phyloP scores from a whole-genome alignment of 164 flowering plant genomes.

The Vitis amurensis region DNA sequence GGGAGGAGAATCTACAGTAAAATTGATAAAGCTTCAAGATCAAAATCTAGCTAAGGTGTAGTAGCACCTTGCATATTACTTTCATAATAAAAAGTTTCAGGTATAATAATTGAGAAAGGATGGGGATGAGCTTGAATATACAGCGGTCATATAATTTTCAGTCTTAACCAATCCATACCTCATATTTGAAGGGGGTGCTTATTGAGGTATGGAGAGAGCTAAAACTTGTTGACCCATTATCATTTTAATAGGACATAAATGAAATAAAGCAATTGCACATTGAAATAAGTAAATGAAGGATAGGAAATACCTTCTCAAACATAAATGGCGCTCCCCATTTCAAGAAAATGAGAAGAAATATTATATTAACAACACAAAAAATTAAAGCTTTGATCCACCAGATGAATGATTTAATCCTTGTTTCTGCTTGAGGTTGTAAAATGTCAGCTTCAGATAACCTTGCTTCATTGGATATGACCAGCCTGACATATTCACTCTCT shows the following conservation, averaged over 20 bases:
- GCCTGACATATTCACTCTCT: conserved; percentile 70
- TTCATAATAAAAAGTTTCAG: neutral
- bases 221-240: neutral
- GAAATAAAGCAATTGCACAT: neutral
- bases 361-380: conserved; percentile 31
- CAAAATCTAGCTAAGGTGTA: neutral
- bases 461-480: conserved; percentile 58
- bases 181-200: neutral
- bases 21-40: neutral
- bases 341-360: conserved; percentile 42
- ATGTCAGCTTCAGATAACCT: conserved; percentile 31
- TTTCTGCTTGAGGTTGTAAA: conserved; percentile 33
- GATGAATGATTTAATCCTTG: conserved; percentile 26
- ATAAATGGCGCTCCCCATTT: conserved; percentile 94
- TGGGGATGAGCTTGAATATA: neutral
- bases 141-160: neutral
- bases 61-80: neutral
- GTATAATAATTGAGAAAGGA: neutral
- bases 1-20: conserved; percentile 76
- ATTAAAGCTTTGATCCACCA: conserved; percentile 75
- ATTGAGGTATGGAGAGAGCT: neutral
- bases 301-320: conserved; percentile 70
- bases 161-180: neutral
- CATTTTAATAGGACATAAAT: neutral
- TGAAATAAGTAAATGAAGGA: neutral